phyloP scores from a whole-genome alignment of 257 asterid genomes.

The Fraxinus excelsior region DNA sequence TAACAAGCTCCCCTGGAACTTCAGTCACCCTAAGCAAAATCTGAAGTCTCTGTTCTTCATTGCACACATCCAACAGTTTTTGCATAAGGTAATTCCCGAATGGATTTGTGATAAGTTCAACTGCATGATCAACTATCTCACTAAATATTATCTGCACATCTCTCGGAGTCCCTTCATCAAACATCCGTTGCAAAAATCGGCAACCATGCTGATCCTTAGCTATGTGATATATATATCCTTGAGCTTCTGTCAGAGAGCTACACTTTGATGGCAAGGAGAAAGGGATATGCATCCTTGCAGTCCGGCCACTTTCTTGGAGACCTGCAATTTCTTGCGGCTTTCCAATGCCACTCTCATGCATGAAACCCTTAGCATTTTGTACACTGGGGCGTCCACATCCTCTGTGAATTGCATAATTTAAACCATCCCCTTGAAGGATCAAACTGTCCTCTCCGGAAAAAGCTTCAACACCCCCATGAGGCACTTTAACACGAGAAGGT shows the following conservation, averaged over 20 bases:
- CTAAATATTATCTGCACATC: conserved; percentile 70
- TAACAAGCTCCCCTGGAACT: conserved; percentile 76
- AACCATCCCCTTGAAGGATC: conserved; percentile 51
- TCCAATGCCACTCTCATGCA: conserved; percentile 33
- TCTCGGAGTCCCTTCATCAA: conserved; percentile 71
- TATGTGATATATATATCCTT: conserved; percentile 48
- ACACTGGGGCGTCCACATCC: conserved; percentile 38
- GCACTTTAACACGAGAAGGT: conserved; percentile 35
- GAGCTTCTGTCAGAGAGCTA: conserved; percentile 61
- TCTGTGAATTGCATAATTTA: conserved; percentile 34
- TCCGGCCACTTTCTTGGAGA: conserved; percentile 31
- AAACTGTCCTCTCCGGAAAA: conserved; percentile 51
- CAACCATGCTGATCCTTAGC: conserved; percentile 97
- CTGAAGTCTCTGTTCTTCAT: conserved; percentile 81
- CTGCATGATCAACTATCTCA: conserved; percentile 70
- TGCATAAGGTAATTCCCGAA: conserved; percentile 98
- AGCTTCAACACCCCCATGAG: conserved; percentile 41
- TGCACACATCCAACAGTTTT: conserved; percentile 82
- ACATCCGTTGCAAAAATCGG: conserved; percentile 81
- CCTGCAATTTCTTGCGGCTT: conserved; percentile 43
- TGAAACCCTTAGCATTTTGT: conserved; percentile 23
- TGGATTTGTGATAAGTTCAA: conserved; percentile 88
- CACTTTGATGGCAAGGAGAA: conserved; percentile 46
- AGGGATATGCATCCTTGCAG: conserved; percentile 31
- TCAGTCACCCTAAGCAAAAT: conserved; percentile 69